Conservation (phyloP, 2,329 filamentous ascomycete genomes). For the Coniochaeta sp. region DNA sequence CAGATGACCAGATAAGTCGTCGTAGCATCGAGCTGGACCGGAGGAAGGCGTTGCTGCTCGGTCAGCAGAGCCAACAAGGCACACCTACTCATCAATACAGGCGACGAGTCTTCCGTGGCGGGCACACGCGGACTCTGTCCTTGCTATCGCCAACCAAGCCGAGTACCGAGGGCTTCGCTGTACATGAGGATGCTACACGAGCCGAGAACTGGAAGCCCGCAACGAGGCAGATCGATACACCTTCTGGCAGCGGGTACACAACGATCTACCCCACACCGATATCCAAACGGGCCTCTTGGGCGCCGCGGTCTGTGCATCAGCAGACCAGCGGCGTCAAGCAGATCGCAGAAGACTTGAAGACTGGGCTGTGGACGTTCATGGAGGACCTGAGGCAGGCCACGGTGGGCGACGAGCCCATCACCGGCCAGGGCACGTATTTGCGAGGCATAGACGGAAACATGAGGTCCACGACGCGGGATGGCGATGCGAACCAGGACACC, state of each 20-base stretch:
- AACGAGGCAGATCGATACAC: slow-evolving; percentile 20
- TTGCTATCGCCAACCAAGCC: slow-evolving; percentile 64
- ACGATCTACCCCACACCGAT: slow-evolving; percentile 26
- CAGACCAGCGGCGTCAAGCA: slow-evolving; percentile 51
- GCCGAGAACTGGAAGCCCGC: slow-evolving; percentile 31
- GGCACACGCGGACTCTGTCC: slow-evolving; percentile 61
- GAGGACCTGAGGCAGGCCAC: slow-evolving; percentile 94
- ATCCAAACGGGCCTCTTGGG: slow-evolving; percentile 53
- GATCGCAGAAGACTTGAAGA: slow-evolving; percentile 80
- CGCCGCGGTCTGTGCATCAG: slow-evolving; percentile 40
- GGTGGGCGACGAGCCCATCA: slow-evolving; percentile 84
- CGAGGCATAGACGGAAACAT: slow-evolving; percentile 25
- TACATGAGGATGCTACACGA: slow-evolving; percentile 27
- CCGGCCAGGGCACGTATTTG: slow-evolving; percentile 29
- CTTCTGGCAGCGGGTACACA: slow-evolving; percentile 20
- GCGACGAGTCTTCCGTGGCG: slow-evolving; percentile 61
- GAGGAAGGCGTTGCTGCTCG: slow-evolving; percentile 57
- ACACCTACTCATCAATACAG: slow-evolving; percentile 29
- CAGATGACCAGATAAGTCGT: slow-evolving; percentile 27
- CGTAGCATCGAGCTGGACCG: slow-evolving; percentile 61
- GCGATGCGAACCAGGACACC: slow-evolving; percentile 33
- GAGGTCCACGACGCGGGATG: slow-evolving; percentile 18
- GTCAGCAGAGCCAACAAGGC: slow-evolving; percentile 33
- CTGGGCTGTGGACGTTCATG: slow-evolving; percentile 88
- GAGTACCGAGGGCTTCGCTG: slow-evolving; percentile 30